A percentile compares a stretch with the other conserved stretches of the same genome.
phyloP scores from a whole-genome alignment of 73 alveolate genomes.

The Paramecium biaurelia region DNA sequence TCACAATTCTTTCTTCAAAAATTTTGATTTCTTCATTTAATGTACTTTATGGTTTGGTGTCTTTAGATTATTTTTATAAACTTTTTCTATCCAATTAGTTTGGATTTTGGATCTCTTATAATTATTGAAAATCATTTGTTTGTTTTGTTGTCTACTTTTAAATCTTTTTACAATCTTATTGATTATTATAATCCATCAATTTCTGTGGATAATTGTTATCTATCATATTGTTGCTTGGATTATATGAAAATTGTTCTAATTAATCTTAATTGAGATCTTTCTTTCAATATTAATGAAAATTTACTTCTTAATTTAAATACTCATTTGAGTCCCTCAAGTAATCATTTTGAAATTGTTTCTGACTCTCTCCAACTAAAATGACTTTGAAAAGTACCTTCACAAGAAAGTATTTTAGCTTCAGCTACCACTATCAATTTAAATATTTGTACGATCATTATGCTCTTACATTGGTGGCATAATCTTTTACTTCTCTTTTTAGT shows the following conservation, averaged over 20 bases:
- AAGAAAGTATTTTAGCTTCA: background rate
- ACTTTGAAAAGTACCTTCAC: background rate
- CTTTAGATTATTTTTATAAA: background rate
- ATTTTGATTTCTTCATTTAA: background rate
- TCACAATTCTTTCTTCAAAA: background rate
- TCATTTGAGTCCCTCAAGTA: background rate
- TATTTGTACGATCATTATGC: background rate
- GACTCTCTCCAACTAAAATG: background rate
- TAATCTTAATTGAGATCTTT: background rate
- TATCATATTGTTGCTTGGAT: background rate
- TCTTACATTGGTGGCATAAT: background rate
- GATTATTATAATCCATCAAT: background rate
- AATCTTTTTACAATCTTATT: background rate
- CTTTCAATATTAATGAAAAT: background rate
- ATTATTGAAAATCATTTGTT: background rate
- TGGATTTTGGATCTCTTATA: background rate
- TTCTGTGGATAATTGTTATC: background rate
- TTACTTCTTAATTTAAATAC: background rate
- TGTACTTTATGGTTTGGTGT: background rate
- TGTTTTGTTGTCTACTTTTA: background rate
- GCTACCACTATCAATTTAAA: conserved; percentile 15
- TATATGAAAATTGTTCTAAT: background rate
- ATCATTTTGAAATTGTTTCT: background rate
- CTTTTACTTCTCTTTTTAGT: background rate
- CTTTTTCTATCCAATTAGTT: background rate